Conservation (phyloP, 1,284 basidiomycete genomes). For the Heterobasidion irregulare region DNA sequence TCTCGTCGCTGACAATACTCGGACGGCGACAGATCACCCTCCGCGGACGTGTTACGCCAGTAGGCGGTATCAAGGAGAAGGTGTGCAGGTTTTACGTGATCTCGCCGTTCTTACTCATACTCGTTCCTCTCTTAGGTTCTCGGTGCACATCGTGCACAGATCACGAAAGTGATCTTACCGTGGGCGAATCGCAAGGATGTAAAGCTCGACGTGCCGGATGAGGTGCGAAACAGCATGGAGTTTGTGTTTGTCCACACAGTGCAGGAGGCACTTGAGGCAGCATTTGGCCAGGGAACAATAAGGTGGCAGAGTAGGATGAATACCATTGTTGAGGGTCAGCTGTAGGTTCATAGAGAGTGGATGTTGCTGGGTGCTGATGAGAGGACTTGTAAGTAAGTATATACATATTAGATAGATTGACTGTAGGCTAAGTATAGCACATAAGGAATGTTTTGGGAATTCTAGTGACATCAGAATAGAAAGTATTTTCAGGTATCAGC, state of each 20-base stretch:
- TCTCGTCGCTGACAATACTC: too few species aligned
- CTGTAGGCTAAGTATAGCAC: too few species aligned
- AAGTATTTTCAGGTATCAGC: too few species aligned
- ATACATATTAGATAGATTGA: too few species aligned
- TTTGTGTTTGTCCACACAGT: constrained; percentile 76
- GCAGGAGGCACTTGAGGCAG: constrained; percentile 73
- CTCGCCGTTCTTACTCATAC: not conserved
- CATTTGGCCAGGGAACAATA: constrained; percentile 61
- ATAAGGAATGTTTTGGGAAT: too few species aligned
- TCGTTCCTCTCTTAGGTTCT: constrained; percentile 37
- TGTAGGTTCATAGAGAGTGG: constrained; percentile 20
- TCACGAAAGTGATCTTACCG: constrained; percentile 77
- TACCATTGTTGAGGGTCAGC: constrained; percentile 43
- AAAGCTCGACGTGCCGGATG: constrained; percentile 71
- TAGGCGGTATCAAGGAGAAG: constrained; percentile 81
- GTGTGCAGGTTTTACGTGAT: constrained; percentile 17
- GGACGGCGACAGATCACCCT: constrained; percentile 51
- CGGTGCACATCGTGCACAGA: constrained; percentile 77
- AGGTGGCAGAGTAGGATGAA: constrained; percentile 43
- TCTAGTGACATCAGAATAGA: too few species aligned
- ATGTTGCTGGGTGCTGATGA: too few species aligned
- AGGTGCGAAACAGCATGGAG: constrained; percentile 65
- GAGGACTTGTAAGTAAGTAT: too few species aligned
- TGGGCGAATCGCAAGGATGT: constrained; percentile 80
- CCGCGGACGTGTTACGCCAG: constrained; percentile 70